A percentile compares a stretch with the other conserved stretches of the same genome.
phyloP scores from a whole-genome alignment of 495 filamentous ascomycete species.

The Penicillium antarcticum region DNA sequence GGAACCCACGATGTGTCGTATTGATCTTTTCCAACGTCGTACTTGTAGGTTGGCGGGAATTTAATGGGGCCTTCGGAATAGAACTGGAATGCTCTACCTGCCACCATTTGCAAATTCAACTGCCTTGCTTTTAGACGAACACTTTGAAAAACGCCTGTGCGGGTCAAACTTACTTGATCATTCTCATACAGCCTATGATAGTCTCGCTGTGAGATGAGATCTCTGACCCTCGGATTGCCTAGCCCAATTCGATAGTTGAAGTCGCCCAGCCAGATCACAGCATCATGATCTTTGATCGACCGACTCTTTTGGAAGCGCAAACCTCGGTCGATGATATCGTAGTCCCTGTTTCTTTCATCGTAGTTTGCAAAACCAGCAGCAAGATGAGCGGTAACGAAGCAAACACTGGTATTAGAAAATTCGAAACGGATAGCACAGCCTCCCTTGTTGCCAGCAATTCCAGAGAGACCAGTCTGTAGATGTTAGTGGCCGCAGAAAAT shows the following conservation, averaged over 20 bases:
- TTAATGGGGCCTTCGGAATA: slow-evolving; percentile 83
- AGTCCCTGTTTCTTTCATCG: slow-evolving; percentile 92
- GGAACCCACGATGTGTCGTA: slow-evolving; percentile 85
- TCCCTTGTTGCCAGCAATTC: slow-evolving; percentile 97
- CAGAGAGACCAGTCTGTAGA: slow-evolving; percentile 81
- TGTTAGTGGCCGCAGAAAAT: slow-evolving; percentile 3
- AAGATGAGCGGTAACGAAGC: slow-evolving; percentile 95
- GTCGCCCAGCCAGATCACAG: slow-evolving; percentile 95
- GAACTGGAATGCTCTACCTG: slow-evolving; percentile 81
- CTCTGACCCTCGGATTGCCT: slow-evolving; percentile 71
- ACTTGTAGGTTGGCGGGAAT: slow-evolving; percentile 95
- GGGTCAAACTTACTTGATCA: slow-evolving; percentile 64
- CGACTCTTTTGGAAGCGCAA: slow-evolving; percentile 87
- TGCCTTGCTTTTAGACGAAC: slow-evolving; percentile 27
- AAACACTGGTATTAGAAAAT: slow-evolving; percentile 87
- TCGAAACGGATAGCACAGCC: slow-evolving; percentile 96
- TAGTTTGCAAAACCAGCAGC: slow-evolving; percentile 97
- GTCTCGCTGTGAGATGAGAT: slow-evolving; percentile 65
- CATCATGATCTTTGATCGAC: slow-evolving; percentile 87
- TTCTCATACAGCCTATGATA: slow-evolving; percentile 82
- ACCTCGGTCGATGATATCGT: slow-evolving; percentile 81
- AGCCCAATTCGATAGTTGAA: slow-evolving; percentile 98
- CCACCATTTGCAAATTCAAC: slow-evolving; percentile 95
- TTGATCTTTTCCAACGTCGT: slow-evolving; percentile 76
- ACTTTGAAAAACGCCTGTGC: background rate